These are phyloP conservation scores for Lepidium didymum DNA, from an alignment of 345 rosid genomes.

Conservation along the genomic window DNA sequence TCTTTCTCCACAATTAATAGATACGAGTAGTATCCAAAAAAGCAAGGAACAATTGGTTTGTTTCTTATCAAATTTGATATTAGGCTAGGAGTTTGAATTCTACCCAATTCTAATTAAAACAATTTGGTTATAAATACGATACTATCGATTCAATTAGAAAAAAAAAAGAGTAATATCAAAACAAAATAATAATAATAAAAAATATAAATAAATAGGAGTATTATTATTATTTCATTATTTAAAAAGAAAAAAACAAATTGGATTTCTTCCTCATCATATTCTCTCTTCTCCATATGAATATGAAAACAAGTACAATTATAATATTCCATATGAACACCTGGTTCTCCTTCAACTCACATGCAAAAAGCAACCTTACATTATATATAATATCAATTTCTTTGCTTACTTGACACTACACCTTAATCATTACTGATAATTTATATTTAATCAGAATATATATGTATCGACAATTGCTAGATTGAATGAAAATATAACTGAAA, in stretches of 20 bases:
- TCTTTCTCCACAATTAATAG: not conserved
- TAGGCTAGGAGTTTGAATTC: no score
- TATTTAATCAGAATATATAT: not conserved
- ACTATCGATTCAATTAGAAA: no score
- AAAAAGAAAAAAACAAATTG: not conserved
- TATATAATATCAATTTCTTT: not conserved
- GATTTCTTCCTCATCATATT: not conserved
- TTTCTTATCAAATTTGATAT: no score
- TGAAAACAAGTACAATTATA: not conserved
- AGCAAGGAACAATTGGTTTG: no score
- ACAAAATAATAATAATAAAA: no score
- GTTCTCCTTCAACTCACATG: conserved; percentile 8
- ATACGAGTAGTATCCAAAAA: no score
- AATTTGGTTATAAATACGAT: no score
- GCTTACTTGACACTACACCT: not conserved
- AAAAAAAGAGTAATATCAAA: no score
- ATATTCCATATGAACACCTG: conserved; percentile 4
- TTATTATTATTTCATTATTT: not conserved
- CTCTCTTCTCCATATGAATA: not conserved
- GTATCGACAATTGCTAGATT: not conserved
- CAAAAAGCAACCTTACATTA: not conserved
- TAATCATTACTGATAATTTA: not conserved
- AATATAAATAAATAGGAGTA: no score
- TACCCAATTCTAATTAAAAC: no score
- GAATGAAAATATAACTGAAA: not conserved